Base-by-base conservation (phyloP, 2,329 filamentous ascomycete species). In the Ophiocordyceps camponoti-leonardi region DNA sequence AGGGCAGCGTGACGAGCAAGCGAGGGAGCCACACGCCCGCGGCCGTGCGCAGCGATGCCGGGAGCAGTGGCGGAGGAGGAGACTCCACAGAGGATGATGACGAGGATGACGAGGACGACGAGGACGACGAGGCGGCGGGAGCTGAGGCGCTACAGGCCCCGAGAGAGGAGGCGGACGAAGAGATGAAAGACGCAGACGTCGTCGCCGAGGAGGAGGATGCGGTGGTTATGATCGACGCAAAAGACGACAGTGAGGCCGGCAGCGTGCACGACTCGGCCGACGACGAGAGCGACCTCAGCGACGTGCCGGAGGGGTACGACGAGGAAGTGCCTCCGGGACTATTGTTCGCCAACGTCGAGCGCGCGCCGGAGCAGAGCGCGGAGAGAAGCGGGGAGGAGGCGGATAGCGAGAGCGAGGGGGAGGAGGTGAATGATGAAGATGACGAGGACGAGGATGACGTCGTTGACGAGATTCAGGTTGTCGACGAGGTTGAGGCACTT, bases 261-360 rank as follows among this genome's bases (percentile, higher is more conserved):
- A 84, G 75, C 48, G 62, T 79, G 8, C 74, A 79, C 48, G 77
- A 81, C 49, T 79, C 73, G 39, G 79, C 75, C 0, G 79, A 83
- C 49, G 77, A 81, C 46, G 79, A 83, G 58, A 83, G 78, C 54
- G 79, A 83, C 49, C 64, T 83, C 0, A 83, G 77, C 45, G 80
- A 83, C 49, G 72, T 79, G 5, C 67, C 76, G 23, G 62, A 71
- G 4, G 72, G 71, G 39, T 75, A 75, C 47, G 72, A 79, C 44
- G 72, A 77, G 41, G 71, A 78, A 39, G 68, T 71, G 28, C 72
- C 72, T 1, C 64, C 68, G 1, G 67, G 66, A 13, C 54, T 77
- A 26, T 59, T 76, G 59, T 75, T 76, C 45, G 71, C 72, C 0
- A 71, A 71, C 47, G 53, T 75, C 18, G 56, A 49, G 40, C 57